Base-by-base conservation (phyloP, 2,329 filamentous ascomycete species). In the Neoscytalidium dimidiatum region DNA sequence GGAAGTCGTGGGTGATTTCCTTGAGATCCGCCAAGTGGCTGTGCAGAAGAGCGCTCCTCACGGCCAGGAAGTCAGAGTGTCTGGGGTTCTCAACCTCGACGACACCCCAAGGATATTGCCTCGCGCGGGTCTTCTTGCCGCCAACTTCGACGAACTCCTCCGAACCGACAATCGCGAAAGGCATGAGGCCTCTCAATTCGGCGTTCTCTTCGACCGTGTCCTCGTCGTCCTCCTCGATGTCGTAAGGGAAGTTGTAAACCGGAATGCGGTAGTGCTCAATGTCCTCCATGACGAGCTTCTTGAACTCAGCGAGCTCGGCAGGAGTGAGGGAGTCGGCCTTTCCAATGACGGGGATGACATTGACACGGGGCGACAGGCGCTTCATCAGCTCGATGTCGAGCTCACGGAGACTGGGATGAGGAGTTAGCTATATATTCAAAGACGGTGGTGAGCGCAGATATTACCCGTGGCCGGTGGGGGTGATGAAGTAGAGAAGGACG, bases 271-370 rank as follows among this genome's bases (percentile, higher is more conserved):
- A 99, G 82, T 99, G 95, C 83, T 99, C 95, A 73, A 99, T 99
- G 78, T 99, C 95, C 85, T 99, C 95, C 95, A 99, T 99, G 76
- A 99, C 94, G 68, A 99, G 88, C 86, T 98, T 99, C 89, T 99
- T 99, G 71, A 94, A 98, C 82, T 99, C 95, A 71, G 95, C 95
- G 69, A 99, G 86, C 84, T 99, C 95, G 71, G 92, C 90, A 43
- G 95, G 95, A 64, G 95, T 99, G 68, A 99, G 90, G 23, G 95
- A 96, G 80, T 99, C 95, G 77, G 95, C 95, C 80, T 97, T 97
- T 77, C 95, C 95, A 78, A 99, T 97, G 73, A 99, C 95, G 69
- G 95, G 95, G 71, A 99, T 99, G 72, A 99, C 95, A 80, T 99
- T 99, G 82, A 96, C 94, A 78, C 95, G 93, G 68, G 95, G 95